phyloP scores from a whole-genome alignment of 495 filamentous ascomycete genomes.

The Xanthoparmelia taractica region DNA sequence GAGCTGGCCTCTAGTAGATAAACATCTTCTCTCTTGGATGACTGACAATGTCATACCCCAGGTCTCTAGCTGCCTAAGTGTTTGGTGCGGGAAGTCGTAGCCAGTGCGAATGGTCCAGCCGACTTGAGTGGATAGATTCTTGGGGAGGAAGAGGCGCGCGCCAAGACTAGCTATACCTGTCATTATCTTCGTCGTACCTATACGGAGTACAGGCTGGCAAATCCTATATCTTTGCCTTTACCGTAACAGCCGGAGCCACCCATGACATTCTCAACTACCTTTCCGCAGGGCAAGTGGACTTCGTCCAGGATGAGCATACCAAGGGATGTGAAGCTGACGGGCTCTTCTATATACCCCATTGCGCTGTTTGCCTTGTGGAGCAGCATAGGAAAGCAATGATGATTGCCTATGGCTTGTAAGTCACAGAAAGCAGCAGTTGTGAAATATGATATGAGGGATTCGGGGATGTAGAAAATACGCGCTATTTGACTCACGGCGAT shows the following conservation, averaged over 20 bases:
- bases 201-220: not conserved
- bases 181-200: conserved; percentile 2
- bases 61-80: conserved; percentile 21
- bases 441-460: too few relatives aligned
- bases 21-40: conserved; percentile 4
- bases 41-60: conserved; percentile 19
- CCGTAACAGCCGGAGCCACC: conserved; percentile 36
- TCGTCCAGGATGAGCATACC: conserved; percentile 36
- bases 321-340: conserved; percentile 16
- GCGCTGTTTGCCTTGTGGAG: not conserved
- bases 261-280: conserved; percentile 29
- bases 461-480: not conserved
- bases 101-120: conserved; percentile 26
- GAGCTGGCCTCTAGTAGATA: conserved; percentile 25
- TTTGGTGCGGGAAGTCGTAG: conserved; percentile 24
- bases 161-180: conserved; percentile 31
- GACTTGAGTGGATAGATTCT: conserved; percentile 15
- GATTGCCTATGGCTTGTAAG: too few relatives aligned
- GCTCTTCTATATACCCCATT: not conserved
- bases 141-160: conserved; percentile 28
- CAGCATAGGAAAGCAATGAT: not conserved
- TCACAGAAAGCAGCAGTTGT: too few relatives aligned
- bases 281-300: conserved; percentile 25
- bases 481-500: not conserved
- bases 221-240: conserved; percentile 4